These are phyloP conservation scores for Periconia macrospinosa DNA, from an alignment of 2,329 filamentous ascomycete species.

Conservation along the genomic window DNA sequence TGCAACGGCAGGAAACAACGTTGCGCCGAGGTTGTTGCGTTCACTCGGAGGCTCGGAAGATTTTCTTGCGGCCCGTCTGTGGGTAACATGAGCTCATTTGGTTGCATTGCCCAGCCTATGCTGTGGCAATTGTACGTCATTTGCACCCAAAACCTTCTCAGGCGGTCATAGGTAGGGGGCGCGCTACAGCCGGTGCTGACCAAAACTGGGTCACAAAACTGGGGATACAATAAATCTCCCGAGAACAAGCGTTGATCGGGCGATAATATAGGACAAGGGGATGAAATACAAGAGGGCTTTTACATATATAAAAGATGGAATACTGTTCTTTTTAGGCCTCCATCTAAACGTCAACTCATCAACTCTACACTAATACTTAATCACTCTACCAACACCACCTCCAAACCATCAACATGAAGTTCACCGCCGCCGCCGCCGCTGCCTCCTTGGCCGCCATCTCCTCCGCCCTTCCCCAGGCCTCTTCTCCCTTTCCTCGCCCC, in stretches of 20 bases:
- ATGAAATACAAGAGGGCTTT: slow-evolving; percentile 1
- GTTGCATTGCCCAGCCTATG: slow-evolving; percentile 17
- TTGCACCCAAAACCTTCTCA: too few species aligned
- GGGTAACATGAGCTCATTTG: slow-evolving; percentile 20
- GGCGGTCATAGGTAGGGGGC: too few species aligned
- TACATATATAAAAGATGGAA: slow-evolving; percentile 13
- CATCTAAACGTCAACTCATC: not conserved
- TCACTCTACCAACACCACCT: slow-evolving; percentile 21
- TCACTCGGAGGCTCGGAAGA: not conserved
- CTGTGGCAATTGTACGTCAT: too few species aligned
- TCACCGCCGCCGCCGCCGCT: slow-evolving; percentile 27
- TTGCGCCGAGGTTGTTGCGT: not conserved
- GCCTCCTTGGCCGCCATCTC: slow-evolving; percentile 37
- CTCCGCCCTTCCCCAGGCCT: slow-evolving; percentile 18
- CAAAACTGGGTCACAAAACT: too few species aligned
- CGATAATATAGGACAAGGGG: not conserved
- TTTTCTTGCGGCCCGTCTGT: not conserved
- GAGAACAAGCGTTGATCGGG: not conserved
- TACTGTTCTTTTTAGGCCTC: too few species aligned
- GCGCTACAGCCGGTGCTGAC: too few species aligned
- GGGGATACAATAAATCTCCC: slow-evolving; percentile 16
- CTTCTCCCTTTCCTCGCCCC: slow-evolving; percentile 20
- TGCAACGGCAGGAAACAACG: not conserved
- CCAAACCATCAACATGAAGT: slow-evolving; percentile 31
- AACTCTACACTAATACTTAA: not conserved